Percentiles rank a stretch among this genome's conserved stretches.
Evolutionary conservation across 2,329 filamentous ascomycete genomes (phyloP).

Genomic region (Diaporthe caulivora): DNA sequence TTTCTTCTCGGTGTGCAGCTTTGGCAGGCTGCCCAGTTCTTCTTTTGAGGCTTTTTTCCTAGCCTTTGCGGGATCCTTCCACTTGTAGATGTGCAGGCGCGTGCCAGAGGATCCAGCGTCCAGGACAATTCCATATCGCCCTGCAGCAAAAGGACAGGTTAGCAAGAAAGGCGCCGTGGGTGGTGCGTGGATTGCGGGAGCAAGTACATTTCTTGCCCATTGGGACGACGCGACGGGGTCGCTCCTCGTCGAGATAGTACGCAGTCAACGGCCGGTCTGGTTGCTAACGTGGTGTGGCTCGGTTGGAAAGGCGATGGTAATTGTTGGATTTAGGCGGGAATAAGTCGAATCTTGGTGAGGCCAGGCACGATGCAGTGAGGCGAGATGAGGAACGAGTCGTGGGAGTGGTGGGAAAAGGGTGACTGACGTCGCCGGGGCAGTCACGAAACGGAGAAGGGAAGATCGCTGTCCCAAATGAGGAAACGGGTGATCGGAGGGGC

Average conservation of each 20-base stretch:
- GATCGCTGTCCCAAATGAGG: constrained; percentile 27
- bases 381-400: constrained; percentile 1
- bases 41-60: constrained; percentile 69
- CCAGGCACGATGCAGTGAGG: background rate
- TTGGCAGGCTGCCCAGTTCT: constrained; percentile 78
- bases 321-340: background rate
- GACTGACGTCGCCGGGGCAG: constrained; percentile 35
- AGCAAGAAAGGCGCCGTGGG: background rate
- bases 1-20: constrained; percentile 84
- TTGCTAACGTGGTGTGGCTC: background rate
- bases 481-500: constrained; percentile 29
- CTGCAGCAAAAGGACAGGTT: constrained; percentile 49
- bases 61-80: constrained; percentile 82
- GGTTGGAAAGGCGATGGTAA: background rate
- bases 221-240: constrained; percentile 32
- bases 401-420: background rate
- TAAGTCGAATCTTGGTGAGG: background rate
- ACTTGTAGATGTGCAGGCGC: constrained; percentile 92
- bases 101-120: constrained; percentile 98
- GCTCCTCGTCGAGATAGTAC: constrained; percentile 17
- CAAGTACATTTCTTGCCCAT: constrained; percentile 41
- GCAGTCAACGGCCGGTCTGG: background rate
- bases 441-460: constrained; percentile 27
- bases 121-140: constrained; percentile 91
- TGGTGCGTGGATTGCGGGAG: background rate